Evolutionary conservation across 805 yeast species (phyloP), one percentile per base, ranked within the genome.

Genomic region (Zygotorulaspora florentina): DNA sequence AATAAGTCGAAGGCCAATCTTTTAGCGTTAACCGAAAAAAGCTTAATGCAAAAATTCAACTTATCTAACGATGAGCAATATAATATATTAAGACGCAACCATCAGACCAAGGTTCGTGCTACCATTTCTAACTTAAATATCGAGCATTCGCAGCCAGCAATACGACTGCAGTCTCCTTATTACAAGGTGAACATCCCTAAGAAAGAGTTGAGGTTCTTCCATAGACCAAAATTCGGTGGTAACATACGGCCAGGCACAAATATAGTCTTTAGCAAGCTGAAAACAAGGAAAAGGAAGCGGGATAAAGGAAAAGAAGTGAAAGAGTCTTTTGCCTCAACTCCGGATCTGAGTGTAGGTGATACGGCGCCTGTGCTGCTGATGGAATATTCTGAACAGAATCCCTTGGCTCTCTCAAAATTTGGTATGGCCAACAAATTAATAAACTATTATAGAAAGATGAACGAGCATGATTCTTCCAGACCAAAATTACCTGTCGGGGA

Each of bases 351-450:
- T 0, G 62, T 84, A 5, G 88, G 96, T 27, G 99, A 93, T 60
- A 76, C 87, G 2, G 89, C 88, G 0, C 79, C 81, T 11, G 74
- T 87, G 12, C 79, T 88, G 49, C 72, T 87, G 42, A 71, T 89
- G 73, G 99, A 93, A 61, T 93, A 91, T 62, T 79, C 93, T 10
- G 99, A 93, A 63, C 96, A 93, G 64, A 72, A 73, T 42, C 99
- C 99, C 0, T 68, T 81, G 37, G 84, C 87, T 1, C 68, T 93
- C 26, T 85, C 91, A 3, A 87, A 87, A 49, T 87, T 85, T 64
- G 99, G 99, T 48, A 93, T 93, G 99, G 95, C 96, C 7, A 84
- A 90, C 36, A 93, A 91, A 62, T 69, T 93, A 48, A 86, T 93
- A 55, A 93, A 93, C 61, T 93, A 93, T 62, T 93, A 93, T 65